A percentile compares a stretch with the other conserved stretches of the same genome.
Evolutionary conservation across 2,329 filamentous ascomycete species (phyloP).

Genomic region (Fusarium tupiense): DNA sequence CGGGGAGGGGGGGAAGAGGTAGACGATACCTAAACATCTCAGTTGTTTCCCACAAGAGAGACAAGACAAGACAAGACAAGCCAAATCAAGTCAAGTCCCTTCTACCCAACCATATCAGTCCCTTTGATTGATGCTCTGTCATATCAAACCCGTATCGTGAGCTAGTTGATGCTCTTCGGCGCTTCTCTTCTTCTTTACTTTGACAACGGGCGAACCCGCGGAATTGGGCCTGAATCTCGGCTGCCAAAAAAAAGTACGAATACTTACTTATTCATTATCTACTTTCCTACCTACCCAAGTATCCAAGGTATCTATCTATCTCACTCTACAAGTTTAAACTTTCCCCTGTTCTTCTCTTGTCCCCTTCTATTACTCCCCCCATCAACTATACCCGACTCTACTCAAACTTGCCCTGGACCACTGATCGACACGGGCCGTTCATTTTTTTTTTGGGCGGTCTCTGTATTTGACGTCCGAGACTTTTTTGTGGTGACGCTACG

Average conservation of each 20-base stretch:
- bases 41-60: slow-evolving; percentile 7
- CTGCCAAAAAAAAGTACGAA: neutral
- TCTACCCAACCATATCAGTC: neutral
- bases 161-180: slow-evolving; percentile 7
- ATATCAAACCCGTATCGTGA: neutral
- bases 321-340: slow-evolving; percentile 15
- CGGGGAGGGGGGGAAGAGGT: neutral
- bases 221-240: slow-evolving; percentile 20
- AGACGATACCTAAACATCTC: neutral
- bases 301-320: neutral
- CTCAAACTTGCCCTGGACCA: neutral
- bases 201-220: slow-evolving; percentile 18
- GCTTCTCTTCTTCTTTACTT: slow-evolving; percentile 20
- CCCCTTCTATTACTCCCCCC: neutral
- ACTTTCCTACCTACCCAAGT: neutral
- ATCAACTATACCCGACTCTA: neutral
- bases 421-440: slow-evolving; percentile 35
- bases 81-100: neutral
- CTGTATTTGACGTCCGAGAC: slow-evolving; percentile 8
- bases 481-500: slow-evolving; percentile 22
- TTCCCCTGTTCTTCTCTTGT: slow-evolving; percentile 9
- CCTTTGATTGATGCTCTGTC: neutral
- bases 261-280: neutral
- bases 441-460: neutral
- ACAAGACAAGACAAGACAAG: neutral